A percentile compares a stretch with the other conserved stretches of the same genome.
Evolutionary conservation across 768 basidiomycete genomes (phyloP).

Genomic region (Rhodosporidiobolus odoratus): DNA sequence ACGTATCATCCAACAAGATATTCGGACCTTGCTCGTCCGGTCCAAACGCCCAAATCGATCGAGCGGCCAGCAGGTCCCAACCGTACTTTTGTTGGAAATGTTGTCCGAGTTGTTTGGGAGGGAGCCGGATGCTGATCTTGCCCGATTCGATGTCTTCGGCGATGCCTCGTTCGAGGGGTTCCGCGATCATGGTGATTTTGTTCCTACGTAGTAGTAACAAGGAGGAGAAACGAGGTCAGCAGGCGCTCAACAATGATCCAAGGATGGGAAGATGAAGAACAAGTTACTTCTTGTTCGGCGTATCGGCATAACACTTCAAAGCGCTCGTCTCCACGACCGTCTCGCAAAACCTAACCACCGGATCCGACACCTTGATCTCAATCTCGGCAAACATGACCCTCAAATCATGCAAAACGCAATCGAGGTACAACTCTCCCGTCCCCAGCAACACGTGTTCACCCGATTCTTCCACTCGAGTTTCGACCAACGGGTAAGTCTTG

Average conservation of each 20-base stretch:
- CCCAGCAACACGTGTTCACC: conserved; percentile 96
- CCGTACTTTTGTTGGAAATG: conserved; percentile 97
- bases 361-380: conserved; percentile 99
- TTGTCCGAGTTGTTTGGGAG: conserved; percentile 85
- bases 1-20: conserved; percentile 86
- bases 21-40: conserved; percentile 94
- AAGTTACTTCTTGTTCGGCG: conserved; percentile 92
- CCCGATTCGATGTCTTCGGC: conserved; percentile 95
- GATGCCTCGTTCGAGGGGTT: conserved; percentile 89
- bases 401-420: conserved; percentile 94
- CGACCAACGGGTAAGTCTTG: conserved; percentile 89
- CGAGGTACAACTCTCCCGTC: conserved; percentile 93
- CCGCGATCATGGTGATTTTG: conserved; percentile 97
- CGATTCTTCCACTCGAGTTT: conserved; percentile 95
- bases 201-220: conserved; percentile 57
- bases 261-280: background rate
- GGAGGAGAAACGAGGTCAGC: background rate
- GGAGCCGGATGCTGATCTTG: conserved; percentile 88
- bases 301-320: conserved; percentile 97
- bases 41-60: conserved; percentile 99
- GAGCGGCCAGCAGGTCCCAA: conserved; percentile 93
- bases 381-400: conserved; percentile 90
- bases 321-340: conserved; percentile 97
- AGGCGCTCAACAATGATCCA: no score
- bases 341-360: conserved; percentile 96